Base-by-base conservation (phyloP, 2,329 filamentous ascomycete genomes). In the Aspergillus quadricinctus region DNA sequence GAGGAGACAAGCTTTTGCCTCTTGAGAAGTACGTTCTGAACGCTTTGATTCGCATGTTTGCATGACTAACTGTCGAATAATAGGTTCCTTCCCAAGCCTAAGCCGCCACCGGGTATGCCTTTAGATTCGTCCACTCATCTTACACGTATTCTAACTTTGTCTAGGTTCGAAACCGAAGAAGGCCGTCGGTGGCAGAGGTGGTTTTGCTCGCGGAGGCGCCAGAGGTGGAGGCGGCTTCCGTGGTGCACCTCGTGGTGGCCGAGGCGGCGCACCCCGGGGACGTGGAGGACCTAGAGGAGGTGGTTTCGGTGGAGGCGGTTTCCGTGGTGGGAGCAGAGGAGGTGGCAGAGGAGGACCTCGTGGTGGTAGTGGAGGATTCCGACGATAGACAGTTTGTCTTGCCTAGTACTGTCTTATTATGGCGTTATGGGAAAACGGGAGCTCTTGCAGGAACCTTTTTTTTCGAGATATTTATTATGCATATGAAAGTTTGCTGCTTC, bases 51-150 rank as follows among this genome's bases (percentile, higher is more conserved):
- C 14, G 28, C 37, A 46, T 29, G n/a, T 50, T 9, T 43, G 4
- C 28, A 5, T 31, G 48, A 37, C 57, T 71, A 21, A 69, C 63
- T 46, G 17, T 37, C n/a, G 17, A 9, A 50, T 40, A 49, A 21
- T 62, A 85, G 83, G 68, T 99, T 99, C 83, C 81, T 97, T 57
- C 94, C 94, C 62, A 96, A 92, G 82, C 93, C 93, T 54, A 97
- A 97, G 81, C 79, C 83, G 51, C 78, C 79, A 57, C 81, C 81
- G 68, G 81, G 80, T 77, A 72, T 57, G 67, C 60, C 27, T 19
- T 52, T 23, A 46, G 35, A 48, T 23, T 14, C 21, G 40, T 45
- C 19, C 50, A 48, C 19, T 55, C 9, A 40, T 56, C 27, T 48
- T 58, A 41, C 55, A 46, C 43, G 28, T 48, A 35, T 61, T 53